Percentiles rank a stretch among this genome's conserved stretches.
phyloP scores from a whole-genome alignment of 176 grass and related monocot genomes.

The Alopecurus myosuroides region DNA sequence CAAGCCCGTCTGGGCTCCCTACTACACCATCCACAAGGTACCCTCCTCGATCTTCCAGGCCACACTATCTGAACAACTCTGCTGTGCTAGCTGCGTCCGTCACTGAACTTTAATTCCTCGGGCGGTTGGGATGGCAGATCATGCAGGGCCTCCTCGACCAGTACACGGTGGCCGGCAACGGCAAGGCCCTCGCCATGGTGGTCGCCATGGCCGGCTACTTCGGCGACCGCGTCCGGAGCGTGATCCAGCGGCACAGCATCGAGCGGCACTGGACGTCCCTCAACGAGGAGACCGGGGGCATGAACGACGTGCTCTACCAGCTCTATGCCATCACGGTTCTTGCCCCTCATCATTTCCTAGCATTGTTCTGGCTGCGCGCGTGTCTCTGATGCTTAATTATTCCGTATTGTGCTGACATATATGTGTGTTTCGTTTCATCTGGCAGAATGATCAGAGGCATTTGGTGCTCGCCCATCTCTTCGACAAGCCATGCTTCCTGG shows the following conservation, averaged over 20 bases:
- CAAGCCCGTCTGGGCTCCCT: constrained; percentile 83
- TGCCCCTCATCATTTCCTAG: not conserved
- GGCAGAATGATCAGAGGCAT: constrained; percentile 75
- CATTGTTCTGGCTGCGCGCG: not conserved
- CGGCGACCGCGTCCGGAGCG: constrained; percentile 55
- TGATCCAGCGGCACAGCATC: constrained; percentile 65
- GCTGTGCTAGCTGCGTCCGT: not conserved
- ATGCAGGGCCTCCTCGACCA: constrained; percentile 95
- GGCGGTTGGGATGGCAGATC: constrained; percentile 32
- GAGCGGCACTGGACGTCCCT: constrained; percentile 86
- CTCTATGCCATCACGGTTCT: constrained; percentile 79
- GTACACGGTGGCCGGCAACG: constrained; percentile 54
- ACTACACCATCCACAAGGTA: constrained; percentile 98
- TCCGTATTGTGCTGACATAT: not conserved
- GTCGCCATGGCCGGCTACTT: constrained; percentile 88
- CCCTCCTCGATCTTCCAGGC: not conserved
- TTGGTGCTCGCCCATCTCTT: constrained; percentile 85
- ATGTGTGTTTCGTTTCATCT: not conserved
- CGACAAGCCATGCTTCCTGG: constrained; percentile 95
- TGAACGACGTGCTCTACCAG: constrained; percentile 98
- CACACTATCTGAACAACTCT: not conserved
- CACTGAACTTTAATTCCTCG: not conserved
- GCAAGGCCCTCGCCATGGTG: constrained; percentile 60
- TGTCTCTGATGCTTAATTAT: not conserved
- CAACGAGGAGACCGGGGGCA: constrained; percentile 97